Conservation (phyloP, 352 stramenopile species). For the Peronospora belbahrii region DNA sequence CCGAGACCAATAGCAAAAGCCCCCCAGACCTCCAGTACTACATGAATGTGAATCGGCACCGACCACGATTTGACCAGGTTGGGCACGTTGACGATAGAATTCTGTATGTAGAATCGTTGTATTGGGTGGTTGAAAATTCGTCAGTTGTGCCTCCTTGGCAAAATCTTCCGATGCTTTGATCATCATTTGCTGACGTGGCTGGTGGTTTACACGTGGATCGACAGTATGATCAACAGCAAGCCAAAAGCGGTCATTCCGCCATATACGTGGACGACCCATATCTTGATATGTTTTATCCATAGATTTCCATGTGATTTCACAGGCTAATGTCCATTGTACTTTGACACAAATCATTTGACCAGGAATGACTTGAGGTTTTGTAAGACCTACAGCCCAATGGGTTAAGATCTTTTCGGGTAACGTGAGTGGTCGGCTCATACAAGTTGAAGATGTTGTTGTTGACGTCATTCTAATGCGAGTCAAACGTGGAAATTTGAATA, state of each 20-base stretch:
- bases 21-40: constrained; percentile 63
- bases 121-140: constrained; percentile 75
- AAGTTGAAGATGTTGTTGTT: constrained; percentile 1
- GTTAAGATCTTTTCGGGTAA: constrained; percentile 81
- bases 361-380: constrained; percentile 38
- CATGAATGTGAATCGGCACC: constrained; percentile 73
- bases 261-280: constrained; percentile 58
- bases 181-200: constrained; percentile 70
- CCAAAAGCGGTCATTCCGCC: constrained; percentile 74
- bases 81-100: constrained; percentile 70
- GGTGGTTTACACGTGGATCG: constrained; percentile 69
- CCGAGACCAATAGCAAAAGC: constrained; percentile 64
- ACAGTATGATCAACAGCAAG: constrained; percentile 76
- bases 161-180: constrained; percentile 78
- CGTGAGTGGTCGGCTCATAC: constrained; percentile 50
- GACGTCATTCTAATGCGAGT: constrained; percentile 12
- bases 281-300: constrained; percentile 78
- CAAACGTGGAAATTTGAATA: constrained; percentile 13
- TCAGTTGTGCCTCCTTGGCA: constrained; percentile 33
- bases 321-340: constrained; percentile 74
- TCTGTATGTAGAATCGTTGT: constrained; percentile 85
- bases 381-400: constrained; percentile 29
- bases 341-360: constrained; percentile 74
- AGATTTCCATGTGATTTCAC: constrained; percentile 73
- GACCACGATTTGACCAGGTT: constrained; percentile 80